Percentiles rank a stretch among this genome's conserved stretches.
Evolutionary conservation across 179 eudicot species (phyloP).

Genomic region (Gypsophila paniculata): DNA sequence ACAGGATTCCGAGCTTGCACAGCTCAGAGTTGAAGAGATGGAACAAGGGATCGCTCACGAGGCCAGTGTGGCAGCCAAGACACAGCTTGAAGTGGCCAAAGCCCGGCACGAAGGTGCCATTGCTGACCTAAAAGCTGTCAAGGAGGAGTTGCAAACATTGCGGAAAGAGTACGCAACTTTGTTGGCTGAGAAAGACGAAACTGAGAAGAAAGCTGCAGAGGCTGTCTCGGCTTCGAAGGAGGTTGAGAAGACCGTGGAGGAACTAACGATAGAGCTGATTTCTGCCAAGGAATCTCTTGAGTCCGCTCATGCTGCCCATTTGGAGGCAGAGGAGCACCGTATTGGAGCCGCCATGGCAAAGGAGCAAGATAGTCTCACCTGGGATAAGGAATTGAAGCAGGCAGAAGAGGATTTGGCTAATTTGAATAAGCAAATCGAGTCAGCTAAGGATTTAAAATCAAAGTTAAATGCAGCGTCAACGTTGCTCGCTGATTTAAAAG

Average conservation of each 20-base stretch:
- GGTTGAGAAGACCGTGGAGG: slow-evolving; percentile 77
- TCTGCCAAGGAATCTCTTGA: slow-evolving; percentile 69
- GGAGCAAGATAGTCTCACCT: slow-evolving; percentile 54
- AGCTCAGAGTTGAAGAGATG: slow-evolving; percentile 72
- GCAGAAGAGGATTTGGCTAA: slow-evolving; percentile 72
- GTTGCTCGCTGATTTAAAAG: slow-evolving; percentile 52
- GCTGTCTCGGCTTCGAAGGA: slow-evolving; percentile 61
- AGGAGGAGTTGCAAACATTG: slow-evolving; percentile 53
- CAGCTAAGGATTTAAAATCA: slow-evolving; percentile 56
- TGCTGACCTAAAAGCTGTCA: slow-evolving; percentile 58
- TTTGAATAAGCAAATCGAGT: slow-evolving; percentile 47
- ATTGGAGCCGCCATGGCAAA: slow-evolving; percentile 62
- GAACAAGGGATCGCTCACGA: slow-evolving; percentile 84
- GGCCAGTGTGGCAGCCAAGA: slow-evolving; percentile 78
- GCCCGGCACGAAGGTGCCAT: slow-evolving; percentile 63
- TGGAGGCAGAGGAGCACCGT: slow-evolving; percentile 80
- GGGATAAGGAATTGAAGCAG: slow-evolving; percentile 78
- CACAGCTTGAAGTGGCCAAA: slow-evolving; percentile 81
- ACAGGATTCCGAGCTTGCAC: slow-evolving; percentile 77
- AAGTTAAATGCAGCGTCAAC: slow-evolving; percentile 54
- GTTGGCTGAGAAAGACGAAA: slow-evolving; percentile 53
- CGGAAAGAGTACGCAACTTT: slow-evolving; percentile 49
- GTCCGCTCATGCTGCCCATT: slow-evolving; percentile 66
- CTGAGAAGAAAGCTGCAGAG: slow-evolving; percentile 63
- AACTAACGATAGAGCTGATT: slow-evolving; percentile 67